Percentiles rank a stretch among this genome's conserved stretches.
Evolutionary conservation across 106 monocot genomes (phyloP).

Genomic region (Acorus calamus): DNA sequence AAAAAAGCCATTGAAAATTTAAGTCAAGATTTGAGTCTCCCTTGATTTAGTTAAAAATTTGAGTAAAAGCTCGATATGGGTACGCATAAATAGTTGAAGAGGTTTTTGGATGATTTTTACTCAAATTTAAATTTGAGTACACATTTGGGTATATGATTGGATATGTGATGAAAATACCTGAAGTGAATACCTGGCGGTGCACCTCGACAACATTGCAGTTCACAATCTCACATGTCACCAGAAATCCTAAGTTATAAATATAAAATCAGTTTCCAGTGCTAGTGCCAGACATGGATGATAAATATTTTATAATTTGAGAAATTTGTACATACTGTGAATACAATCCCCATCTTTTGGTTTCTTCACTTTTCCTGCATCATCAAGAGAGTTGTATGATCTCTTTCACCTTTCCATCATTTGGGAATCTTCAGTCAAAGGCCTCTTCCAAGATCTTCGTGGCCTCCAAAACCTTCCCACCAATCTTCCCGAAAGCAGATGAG

Average conservation of each 20-base stretch:
- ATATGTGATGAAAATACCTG: no score
- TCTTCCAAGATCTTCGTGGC: conserved; percentile 41
- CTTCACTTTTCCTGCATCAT: conserved; percentile 76
- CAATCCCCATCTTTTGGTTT: conserved; percentile 72
- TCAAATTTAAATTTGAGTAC: no score
- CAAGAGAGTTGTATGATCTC: no score
- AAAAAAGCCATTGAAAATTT: no score
- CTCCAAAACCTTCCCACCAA: conserved; percentile 49
- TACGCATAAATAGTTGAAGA: no score
- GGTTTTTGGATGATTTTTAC: no score
- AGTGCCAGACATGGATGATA: neutral
- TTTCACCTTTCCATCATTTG: conserved; percentile 12
- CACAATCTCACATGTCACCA: conserved; percentile 84
- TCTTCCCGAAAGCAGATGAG: conserved; percentile 31
- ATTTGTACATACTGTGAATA: conserved; percentile 54
- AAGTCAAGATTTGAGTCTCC: no score
- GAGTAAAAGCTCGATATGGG: no score
- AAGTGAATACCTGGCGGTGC: conserved; percentile 57
- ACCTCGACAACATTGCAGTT: conserved; percentile 86
- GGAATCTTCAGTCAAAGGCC: conserved; percentile 20
- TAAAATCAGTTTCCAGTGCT: neutral
- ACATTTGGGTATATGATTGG: no score
- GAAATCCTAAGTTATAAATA: conserved; percentile 50
- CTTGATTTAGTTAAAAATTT: no score
- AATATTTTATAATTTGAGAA: neutral